Conservation (phyloP, 768 basidiomycete genomes). For the Termitomyces sp. region DNA sequence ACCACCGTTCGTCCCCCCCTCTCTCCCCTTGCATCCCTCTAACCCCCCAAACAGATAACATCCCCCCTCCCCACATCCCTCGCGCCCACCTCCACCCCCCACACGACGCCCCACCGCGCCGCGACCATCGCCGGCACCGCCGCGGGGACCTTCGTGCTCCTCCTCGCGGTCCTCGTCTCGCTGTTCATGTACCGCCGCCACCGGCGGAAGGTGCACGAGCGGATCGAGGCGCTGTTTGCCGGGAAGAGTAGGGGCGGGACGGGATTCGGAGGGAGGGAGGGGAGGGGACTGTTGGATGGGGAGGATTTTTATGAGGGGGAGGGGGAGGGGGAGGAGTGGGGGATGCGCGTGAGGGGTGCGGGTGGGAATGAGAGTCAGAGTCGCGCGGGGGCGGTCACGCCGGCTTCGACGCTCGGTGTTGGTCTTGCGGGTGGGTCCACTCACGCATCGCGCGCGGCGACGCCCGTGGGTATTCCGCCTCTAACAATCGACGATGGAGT, state of each 20-base stretch:
- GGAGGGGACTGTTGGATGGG: slow-evolving; percentile 6
- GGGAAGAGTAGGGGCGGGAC: background rate
- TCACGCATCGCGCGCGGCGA: background rate
- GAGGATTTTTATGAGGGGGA: slow-evolving; percentile 15
- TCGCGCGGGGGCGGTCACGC: too few relatives aligned
- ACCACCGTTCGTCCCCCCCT: background rate
- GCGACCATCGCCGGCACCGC: slow-evolving; percentile 6
- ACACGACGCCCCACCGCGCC: background rate
- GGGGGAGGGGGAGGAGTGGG: background rate
- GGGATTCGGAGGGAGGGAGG: background rate
- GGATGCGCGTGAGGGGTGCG: background rate
- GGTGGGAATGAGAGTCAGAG: slow-evolving; percentile 2
- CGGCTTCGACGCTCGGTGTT: too few relatives aligned
- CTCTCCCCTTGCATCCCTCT: too few relatives aligned
- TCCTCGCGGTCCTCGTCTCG: slow-evolving; percentile 2
- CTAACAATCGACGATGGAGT: background rate
- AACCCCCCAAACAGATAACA: background rate
- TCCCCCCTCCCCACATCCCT: slow-evolving; percentile 10
- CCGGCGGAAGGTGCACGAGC: slow-evolving; percentile 10
- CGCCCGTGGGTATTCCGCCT: background rate
- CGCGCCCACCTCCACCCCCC: background rate
- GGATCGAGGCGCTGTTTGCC: background rate
- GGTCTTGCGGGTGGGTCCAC: background rate
- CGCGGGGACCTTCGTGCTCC: background rate
- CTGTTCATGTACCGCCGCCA: slow-evolving; percentile 10